Conservation (phyloP, 352 stramenopile genomes). For the Phytophthora hybrid region DNA sequence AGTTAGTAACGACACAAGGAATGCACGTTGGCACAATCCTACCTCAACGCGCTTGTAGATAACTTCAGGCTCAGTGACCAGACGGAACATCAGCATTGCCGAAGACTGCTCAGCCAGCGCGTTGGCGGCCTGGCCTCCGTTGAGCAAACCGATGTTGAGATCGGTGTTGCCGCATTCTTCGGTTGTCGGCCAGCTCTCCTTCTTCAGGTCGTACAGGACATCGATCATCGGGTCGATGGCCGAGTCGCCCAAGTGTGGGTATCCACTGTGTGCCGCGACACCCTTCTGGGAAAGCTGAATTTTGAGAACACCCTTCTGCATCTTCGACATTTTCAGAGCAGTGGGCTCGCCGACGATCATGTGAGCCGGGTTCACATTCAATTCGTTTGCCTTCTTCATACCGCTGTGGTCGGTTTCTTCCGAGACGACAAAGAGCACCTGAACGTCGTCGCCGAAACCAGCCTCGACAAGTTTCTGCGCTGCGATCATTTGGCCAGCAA, state of each 20-base stretch:
- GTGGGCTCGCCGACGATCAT: constrained; percentile 89
- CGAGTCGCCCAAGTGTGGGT: constrained; percentile 85
- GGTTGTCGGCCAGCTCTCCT: constrained; percentile 75
- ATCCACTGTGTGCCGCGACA: constrained; percentile 83
- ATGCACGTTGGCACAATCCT: constrained; percentile 4
- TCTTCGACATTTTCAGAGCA: constrained; percentile 79
- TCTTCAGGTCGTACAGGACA: constrained; percentile 85
- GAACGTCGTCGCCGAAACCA: constrained; percentile 69
- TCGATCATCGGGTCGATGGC: constrained; percentile 88
- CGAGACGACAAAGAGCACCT: constrained; percentile 86
- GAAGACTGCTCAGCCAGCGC: constrained; percentile 84
- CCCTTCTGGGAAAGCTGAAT: constrained; percentile 77
- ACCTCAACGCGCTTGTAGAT: constrained; percentile 77
- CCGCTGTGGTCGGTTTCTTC: constrained; percentile 91
- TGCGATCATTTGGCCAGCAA: constrained; percentile 86
- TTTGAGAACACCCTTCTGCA: constrained; percentile 91
- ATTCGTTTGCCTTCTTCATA: constrained; percentile 90
- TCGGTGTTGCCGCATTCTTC: constrained; percentile 86
- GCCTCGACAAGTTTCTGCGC: constrained; percentile 70
- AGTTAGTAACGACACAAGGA: constrained; percentile 5
- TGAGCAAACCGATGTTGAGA: constrained; percentile 87
- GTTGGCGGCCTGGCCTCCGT: constrained; percentile 84
- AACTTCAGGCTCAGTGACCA: constrained; percentile 75
- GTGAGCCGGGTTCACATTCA: constrained; percentile 72
- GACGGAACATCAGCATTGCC: constrained; percentile 91